Base-by-base conservation (phyloP, 345 rosid species). In the Angophora floribunda region DNA sequence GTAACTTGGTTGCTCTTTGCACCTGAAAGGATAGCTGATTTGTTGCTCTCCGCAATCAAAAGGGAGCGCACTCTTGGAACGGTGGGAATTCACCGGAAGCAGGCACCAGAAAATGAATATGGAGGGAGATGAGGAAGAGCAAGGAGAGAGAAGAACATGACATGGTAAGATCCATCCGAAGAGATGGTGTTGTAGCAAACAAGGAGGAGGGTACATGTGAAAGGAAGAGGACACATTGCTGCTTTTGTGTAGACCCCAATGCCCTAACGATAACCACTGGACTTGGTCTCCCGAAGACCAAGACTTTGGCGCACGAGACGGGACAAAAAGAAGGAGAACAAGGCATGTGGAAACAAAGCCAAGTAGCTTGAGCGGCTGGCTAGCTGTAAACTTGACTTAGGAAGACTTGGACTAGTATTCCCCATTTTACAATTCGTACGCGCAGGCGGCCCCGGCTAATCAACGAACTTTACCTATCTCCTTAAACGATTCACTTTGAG, bases 1-100 rank as follows among this genome's bases (percentile, higher is more conserved):
- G 21, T 65, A 0, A 7, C 1, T 14, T 2, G 41, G 41, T 30
- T 0, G 78, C 41, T 0, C 7, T 1, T 3, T 0, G 14, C 7
- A 1, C 10, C 78, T 7, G 1, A 65, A 65, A n/a, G 78, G 78
- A 65, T 65, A 65, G 9, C 41, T 14, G 75, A 65, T 14, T n/a
- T 65, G 1, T 65, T 65, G 19, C 14, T 1, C 75, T 30, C 75
- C 75, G 9, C 75, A 65, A 7, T 6, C 2, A 65, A 1, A 65
- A 15, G 75, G 75, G 75, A 65, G 19, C 21, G 6, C 75, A 65
- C 1, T 65, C 19, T 15, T 7, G 1, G 41, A 65, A 65, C 19
- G 2, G 75, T 2, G 0, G 21, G 41, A 65, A 14, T 0, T 1
- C 2, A 9, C 36, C 2, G 9, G 10, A 1, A 65, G 41, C 41